Evolutionary conservation across 768 basidiomycete species (phyloP), one percentile per base, ranked within the genome.

Genomic region (Chalciporus piperatus): DNA sequence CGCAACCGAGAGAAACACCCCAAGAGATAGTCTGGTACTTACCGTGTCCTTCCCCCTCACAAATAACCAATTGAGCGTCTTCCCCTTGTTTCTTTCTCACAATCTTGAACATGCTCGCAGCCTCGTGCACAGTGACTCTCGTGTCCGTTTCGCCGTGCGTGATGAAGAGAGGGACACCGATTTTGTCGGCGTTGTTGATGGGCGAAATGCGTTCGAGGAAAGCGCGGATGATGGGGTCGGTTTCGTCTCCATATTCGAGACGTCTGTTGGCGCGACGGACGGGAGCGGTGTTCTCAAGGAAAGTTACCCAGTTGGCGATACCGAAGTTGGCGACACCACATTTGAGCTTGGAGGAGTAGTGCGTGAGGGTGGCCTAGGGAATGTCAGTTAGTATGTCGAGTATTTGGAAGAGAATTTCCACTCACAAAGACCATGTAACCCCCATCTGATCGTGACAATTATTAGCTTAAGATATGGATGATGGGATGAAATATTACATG

Each of bases 41-140:
- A 75, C 75, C 75, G 43, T 75, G 74, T 16, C 75, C 74, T 49
- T 76, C 74, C 45, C 69, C 66, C 49, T 70, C 73, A 45, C 74
- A 74, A 39, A 73, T 65, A 49, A 73, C 69, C 48, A 75, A 47
- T 44, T 74, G 74, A 6, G 65, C 60, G 33, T 63, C 60, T 38
- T 68, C 63, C 27, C 57, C 67, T 3, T 39, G 51, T 7, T 25
- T 52, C 23, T 59, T 52, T 17, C 52, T 47, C 14, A 71, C 66
- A 19, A 66, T 69, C 42, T 69, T 61, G 57, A 61, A 75, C 73
- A 75, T 69, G 27, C 60, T 54, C 14, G 71, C 58, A 1, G 74
- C 72, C 53, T 75, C 73, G 4, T 71, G 68, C 12, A 75, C 65
- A 3, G 72, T 64, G 10, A 76, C 68, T 14, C 75, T 65, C 13